These are phyloP conservation scores for Cucurbita moschata DNA, from an alignment of 306 rosid genomes.

Conservation along the genomic window DNA sequence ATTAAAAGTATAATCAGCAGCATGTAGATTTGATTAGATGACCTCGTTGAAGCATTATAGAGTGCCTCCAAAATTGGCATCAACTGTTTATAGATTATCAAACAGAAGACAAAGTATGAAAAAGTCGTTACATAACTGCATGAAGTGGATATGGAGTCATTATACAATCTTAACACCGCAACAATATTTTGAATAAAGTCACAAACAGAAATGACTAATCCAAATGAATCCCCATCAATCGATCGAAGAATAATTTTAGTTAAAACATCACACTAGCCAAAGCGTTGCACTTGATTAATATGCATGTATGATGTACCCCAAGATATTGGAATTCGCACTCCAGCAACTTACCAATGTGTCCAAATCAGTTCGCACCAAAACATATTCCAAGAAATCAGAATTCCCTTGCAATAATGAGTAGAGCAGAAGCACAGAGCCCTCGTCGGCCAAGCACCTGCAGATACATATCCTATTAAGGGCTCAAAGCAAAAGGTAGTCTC, in stretches of 20 bases:
- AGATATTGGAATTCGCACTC: constrained; percentile 13
- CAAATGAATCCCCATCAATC: neutral
- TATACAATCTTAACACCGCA: neutral
- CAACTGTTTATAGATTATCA: constrained; percentile 36
- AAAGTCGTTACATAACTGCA: neutral
- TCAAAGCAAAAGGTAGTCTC: neutral
- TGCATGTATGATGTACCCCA: neutral
- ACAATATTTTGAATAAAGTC: neutral
- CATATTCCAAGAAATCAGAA: constrained; percentile 83
- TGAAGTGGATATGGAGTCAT: neutral
- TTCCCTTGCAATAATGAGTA: constrained; percentile 94
- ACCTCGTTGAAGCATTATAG: constrained; percentile 65
- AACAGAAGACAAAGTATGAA: neutral
- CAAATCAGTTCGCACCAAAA: constrained; percentile 95
- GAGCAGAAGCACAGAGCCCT: constrained; percentile 81
- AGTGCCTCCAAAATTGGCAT: constrained; percentile 93
- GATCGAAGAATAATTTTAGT: neutral
- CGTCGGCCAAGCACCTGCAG: constrained; percentile 81
- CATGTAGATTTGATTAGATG: constrained; percentile 96
- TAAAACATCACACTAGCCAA: neutral
- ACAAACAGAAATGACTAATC: neutral
- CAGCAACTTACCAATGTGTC: constrained; percentile 76
- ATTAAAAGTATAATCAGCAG: constrained; percentile 85
- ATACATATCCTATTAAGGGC: constrained; percentile 11
- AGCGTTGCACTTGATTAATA: neutral